phyloP scores from a whole-genome alignment of 495 filamentous ascomycete genomes.

The Penicillium lagena region DNA sequence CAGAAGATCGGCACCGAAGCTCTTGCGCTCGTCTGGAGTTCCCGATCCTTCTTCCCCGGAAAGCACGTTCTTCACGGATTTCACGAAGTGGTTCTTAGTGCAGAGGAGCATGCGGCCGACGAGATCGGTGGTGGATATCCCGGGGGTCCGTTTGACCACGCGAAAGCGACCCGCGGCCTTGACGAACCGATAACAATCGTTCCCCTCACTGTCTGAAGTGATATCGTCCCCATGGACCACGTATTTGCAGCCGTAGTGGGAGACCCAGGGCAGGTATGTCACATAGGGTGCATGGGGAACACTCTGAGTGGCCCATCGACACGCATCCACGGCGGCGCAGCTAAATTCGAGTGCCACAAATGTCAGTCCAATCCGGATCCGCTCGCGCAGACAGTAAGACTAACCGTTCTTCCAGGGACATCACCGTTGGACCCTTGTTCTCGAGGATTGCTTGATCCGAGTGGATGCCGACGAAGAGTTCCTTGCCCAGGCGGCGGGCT shows the following conservation, averaged over 20 bases:
- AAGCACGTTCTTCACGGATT: slow-evolving; percentile 60
- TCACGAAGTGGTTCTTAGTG: slow-evolving; percentile 82
- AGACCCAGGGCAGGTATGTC: slow-evolving; percentile 87
- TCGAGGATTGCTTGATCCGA: slow-evolving; percentile 90
- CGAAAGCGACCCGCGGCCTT: slow-evolving; percentile 87
- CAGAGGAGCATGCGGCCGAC: slow-evolving; percentile 96
- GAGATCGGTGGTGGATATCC: slow-evolving; percentile 94
- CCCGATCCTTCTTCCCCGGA: slow-evolving; percentile 66
- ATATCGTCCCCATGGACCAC: slow-evolving; percentile 93
- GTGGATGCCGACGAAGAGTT: slow-evolving; percentile 87
- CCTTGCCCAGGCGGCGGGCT: slow-evolving; percentile 75
- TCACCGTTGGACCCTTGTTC: slow-evolving; percentile 97
- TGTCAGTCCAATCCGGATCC: slow-evolving; percentile 11
- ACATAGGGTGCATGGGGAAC: slow-evolving; percentile 91
- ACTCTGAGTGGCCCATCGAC: slow-evolving; percentile 83
- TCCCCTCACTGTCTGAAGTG: slow-evolving; percentile 73
- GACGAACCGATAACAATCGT: slow-evolving; percentile 96
- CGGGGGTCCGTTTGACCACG: slow-evolving; percentile 92
- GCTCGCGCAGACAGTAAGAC: slow-evolving; percentile 6
- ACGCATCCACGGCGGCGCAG: slow-evolving; percentile 82
- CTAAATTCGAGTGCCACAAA: slow-evolving; percentile 21
- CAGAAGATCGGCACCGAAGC: slow-evolving; percentile 53
- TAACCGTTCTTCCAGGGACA: slow-evolving; percentile 84
- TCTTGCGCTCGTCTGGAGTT: slow-evolving; percentile 55
- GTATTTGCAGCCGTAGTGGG: slow-evolving; percentile 85